Percentiles rank a stretch among this genome's conserved stretches.
Evolutionary conservation across 208 protist species (phyloP).

Genomic region (Crithidia sp.): DNA sequence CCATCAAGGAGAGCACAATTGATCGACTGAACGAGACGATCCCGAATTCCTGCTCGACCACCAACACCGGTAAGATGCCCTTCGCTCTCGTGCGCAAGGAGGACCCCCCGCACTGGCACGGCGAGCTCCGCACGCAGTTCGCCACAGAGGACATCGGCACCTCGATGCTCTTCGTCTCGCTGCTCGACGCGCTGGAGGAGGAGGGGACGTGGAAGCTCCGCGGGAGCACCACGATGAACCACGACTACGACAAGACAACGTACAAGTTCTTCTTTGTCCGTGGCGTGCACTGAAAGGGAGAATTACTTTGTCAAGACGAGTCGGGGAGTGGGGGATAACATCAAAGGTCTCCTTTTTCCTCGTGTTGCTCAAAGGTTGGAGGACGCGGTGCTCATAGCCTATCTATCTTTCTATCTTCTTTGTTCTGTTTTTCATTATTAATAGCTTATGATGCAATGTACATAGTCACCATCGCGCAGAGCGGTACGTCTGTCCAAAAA

Average conservation of each 20-base stretch:
- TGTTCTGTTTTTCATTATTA: not conserved
- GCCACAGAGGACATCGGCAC: conserved; percentile 90
- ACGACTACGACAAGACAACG: conserved; percentile 81
- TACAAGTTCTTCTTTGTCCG: conserved; percentile 93
- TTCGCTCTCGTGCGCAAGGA: conserved; percentile 81
- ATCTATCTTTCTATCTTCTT: not conserved
- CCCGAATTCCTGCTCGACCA: conserved; percentile 84
- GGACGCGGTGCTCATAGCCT: too few species aligned
- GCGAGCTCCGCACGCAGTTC: conserved; percentile 85
- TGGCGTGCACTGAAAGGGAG: conserved; percentile 29
- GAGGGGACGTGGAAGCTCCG: conserved; percentile 89
- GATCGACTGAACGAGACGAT: conserved; percentile 85
- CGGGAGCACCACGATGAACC: conserved; percentile 73
- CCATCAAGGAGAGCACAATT: conserved; percentile 91
- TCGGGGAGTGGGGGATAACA: not conserved
- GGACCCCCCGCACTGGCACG: conserved; percentile 86
- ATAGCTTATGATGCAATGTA: not conserved
- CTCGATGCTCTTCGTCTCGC: conserved; percentile 75
- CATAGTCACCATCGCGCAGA: not conserved
- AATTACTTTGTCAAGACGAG: too few species aligned
- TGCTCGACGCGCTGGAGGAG: conserved; percentile 87
- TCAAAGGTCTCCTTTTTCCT: not conserved
- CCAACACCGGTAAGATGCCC: conserved; percentile 78
- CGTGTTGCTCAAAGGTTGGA: not conserved
- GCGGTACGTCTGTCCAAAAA: not conserved